Evolutionary conservation across 2,329 filamentous ascomycete genomes (phyloP).

Genomic region (Pseudogymnoascus sp.): DNA sequence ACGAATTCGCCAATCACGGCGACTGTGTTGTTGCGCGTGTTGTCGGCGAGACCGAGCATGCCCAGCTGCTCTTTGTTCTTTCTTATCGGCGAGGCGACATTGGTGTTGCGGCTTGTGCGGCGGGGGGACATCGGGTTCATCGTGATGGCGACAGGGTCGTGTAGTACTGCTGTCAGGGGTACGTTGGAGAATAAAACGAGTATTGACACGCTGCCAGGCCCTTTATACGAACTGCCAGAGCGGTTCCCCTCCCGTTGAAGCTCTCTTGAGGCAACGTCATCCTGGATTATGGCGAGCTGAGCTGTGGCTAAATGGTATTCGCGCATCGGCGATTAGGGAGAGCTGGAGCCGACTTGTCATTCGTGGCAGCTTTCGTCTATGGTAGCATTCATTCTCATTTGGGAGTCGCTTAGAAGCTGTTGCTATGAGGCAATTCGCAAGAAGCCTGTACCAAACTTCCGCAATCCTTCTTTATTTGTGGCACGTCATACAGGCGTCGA

Average conservation of each 20-base stretch:
- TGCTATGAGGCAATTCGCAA: not conserved
- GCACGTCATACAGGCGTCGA: not conserved
- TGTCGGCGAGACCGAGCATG: constrained; percentile 13
- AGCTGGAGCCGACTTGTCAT: not conserved
- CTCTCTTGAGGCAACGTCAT: not conserved
- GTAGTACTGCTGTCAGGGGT: not conserved
- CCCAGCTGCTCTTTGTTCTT: not conserved
- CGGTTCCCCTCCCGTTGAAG: not conserved
- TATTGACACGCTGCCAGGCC: not conserved
- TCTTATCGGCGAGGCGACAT: not conserved
- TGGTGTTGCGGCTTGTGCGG: not conserved
- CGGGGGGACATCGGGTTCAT: not conserved
- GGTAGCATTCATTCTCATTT: not conserved
- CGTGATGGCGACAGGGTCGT: not conserved
- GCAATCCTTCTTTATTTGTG: too few relatives aligned
- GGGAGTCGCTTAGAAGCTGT: not conserved
- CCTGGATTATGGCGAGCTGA: not conserved
- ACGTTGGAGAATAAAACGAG: not conserved
- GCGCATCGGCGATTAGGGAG: not conserved
- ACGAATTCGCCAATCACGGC: constrained; percentile 42
- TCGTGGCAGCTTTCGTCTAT: not conserved
- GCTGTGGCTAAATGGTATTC: not conserved
- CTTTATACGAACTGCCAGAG: not conserved
- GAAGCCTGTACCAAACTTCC: not conserved
- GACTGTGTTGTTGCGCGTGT: constrained; percentile 35